These are phyloP conservation scores for Morella rubra DNA, from an alignment of 306 rosid species.

Conservation along the genomic window DNA sequence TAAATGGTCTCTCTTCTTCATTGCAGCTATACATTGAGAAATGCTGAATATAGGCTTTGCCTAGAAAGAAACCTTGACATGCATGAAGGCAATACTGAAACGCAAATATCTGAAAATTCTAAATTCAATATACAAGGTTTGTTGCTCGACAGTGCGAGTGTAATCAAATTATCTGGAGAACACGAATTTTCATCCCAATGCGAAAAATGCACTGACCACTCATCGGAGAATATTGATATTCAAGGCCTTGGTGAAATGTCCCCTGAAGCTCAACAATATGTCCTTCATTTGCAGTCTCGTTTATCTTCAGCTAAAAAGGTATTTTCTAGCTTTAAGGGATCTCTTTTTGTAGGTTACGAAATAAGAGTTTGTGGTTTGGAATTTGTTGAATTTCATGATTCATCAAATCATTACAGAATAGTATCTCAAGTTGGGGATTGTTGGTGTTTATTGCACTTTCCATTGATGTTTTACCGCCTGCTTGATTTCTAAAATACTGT, in stretches of 20 bases:
- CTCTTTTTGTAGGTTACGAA: constrained; percentile 6
- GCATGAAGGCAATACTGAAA: constrained; percentile 51
- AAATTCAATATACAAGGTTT: constrained; percentile 56
- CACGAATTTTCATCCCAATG: constrained; percentile 44
- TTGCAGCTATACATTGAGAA: constrained; percentile 83
- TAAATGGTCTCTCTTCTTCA: constrained; percentile 23
- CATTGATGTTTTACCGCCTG: constrained; percentile 10
- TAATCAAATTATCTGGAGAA: constrained; percentile 44
- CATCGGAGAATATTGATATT: constrained; percentile 42
- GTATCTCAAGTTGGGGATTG: constrained; percentile 12
- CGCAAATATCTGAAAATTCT: constrained; percentile 39
- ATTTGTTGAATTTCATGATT: constrained; percentile 10
- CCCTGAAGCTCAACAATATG: constrained; percentile 70
- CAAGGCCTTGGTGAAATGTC: constrained; percentile 74
- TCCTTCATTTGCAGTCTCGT: constrained; percentile 66
- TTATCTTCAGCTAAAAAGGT: constrained; percentile 84
- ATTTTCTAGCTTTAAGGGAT: constrained; percentile 17
- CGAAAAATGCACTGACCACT: constrained; percentile 37
- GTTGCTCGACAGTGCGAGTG: constrained; percentile 56
- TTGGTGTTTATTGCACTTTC: constrained; percentile 13
- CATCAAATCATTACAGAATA: constrained; percentile 7
- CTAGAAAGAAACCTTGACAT: constrained; percentile 70
- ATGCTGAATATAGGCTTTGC: constrained; percentile 94
- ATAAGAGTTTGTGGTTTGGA: neutral
- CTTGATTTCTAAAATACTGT: constrained; percentile 15